Evolutionary conservation across 2,329 filamentous ascomycete species (phyloP).

Genomic region (Nigrospora oryzae): DNA sequence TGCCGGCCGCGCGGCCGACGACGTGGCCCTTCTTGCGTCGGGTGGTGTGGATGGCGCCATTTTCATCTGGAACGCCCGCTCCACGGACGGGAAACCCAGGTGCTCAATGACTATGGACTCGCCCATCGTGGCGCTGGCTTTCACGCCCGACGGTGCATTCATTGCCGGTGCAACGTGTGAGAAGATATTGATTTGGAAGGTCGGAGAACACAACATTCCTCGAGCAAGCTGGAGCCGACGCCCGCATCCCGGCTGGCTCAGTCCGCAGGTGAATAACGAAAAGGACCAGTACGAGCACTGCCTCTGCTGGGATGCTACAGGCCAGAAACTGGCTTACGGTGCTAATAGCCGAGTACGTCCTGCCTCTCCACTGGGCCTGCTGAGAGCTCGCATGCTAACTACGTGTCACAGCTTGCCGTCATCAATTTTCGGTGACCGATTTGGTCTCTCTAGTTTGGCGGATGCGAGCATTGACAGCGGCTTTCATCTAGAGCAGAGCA

Average conservation of each 20-base stretch:
- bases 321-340: constrained; percentile 55
- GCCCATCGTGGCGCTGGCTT: constrained; percentile 49
- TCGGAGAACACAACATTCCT: constrained; percentile 48
- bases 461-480: too few species aligned
- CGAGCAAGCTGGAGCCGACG: constrained; percentile 51
- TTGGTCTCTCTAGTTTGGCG: not conserved
- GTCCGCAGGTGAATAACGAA: constrained; percentile 43
- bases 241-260: constrained; percentile 49
- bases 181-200: constrained; percentile 56
- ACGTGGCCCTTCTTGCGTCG: constrained; percentile 51
- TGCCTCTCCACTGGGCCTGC: not conserved
- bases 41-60: constrained; percentile 56
- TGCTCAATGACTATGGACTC: constrained; percentile 53
- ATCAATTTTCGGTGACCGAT: constrained; percentile 38
- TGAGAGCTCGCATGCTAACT: constrained; percentile 6
- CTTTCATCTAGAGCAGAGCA: too few species aligned
- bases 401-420: constrained; percentile 32
- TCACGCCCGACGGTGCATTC: constrained; percentile 55
- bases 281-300: constrained; percentile 56
- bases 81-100: constrained; percentile 44
- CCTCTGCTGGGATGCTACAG: constrained; percentile 53
- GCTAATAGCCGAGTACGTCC: constrained; percentile 51
- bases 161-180: constrained; percentile 53
- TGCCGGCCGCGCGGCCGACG: constrained; percentile 25
- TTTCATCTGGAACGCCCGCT: constrained; percentile 52